A percentile compares a stretch with the other conserved stretches of the same genome.
Conservation (phyloP, 345 rosid species). For the Lagerstroemia speciosa region DNA sequence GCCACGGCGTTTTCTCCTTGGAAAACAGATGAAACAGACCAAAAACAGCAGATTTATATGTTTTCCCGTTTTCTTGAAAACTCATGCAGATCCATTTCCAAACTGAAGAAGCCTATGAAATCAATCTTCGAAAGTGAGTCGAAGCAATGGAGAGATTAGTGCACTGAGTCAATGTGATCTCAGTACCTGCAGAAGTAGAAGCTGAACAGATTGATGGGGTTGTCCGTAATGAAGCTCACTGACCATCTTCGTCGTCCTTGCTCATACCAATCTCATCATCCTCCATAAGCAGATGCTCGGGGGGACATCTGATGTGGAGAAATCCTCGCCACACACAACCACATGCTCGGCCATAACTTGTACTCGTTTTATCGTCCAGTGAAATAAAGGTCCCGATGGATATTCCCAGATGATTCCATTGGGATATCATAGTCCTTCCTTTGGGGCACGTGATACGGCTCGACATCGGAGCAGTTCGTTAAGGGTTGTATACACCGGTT, state of each 20-base stretch:
- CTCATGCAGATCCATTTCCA: too few species aligned
- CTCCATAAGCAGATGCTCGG: conserved; percentile 22
- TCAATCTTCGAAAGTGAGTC: background rate
- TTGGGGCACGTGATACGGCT: too few species aligned
- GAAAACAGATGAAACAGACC: conserved; percentile 2
- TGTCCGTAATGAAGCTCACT: conserved; percentile 36
- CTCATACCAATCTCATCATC: conserved; percentile 29
- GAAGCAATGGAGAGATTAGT: background rate
- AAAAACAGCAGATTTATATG: background rate
- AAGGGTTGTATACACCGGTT: too few species aligned
- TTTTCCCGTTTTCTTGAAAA: conserved; percentile 4
- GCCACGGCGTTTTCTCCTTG: background rate
- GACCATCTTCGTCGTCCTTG: conserved; percentile 28
- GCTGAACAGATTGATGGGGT: conserved; percentile 21
- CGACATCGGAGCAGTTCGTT: too few species aligned
- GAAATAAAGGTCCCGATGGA: too few species aligned
- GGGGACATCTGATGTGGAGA: too few species aligned
- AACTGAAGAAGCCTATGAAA: too few species aligned
- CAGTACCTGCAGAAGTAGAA: conserved; percentile 40
- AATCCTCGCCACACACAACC: too few species aligned
- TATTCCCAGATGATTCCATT: too few species aligned
- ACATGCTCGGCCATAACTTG: too few species aligned
- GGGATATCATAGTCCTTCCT: too few species aligned
- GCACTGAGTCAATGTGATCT: background rate
- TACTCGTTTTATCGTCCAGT: too few species aligned